A percentile compares a stretch with the other conserved stretches of the same genome.
Evolutionary conservation across 2,329 filamentous ascomycete genomes (phyloP).

Genomic region (Arthrinium phaeospermum): DNA sequence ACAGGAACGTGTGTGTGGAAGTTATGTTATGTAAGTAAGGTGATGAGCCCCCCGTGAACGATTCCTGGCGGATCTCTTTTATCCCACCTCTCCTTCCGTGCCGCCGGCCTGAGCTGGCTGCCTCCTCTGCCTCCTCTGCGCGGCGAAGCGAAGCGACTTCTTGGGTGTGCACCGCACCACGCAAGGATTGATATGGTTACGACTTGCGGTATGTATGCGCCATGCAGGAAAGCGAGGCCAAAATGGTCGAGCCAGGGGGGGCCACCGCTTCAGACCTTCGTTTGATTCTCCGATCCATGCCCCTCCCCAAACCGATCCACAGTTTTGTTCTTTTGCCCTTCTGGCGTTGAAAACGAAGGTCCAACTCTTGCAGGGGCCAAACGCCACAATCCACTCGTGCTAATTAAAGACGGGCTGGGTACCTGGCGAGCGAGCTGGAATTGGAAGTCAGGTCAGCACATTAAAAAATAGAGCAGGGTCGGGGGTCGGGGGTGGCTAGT

Average conservation of each 20-base stretch:
- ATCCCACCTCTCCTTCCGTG: not conserved
- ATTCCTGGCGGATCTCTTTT: constrained; percentile 13
- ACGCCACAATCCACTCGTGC: constrained; percentile 16
- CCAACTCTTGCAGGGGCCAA: not conserved
- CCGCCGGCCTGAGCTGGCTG: not conserved
- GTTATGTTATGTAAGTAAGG: not conserved
- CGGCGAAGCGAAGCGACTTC: constrained; percentile 6
- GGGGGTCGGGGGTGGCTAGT: constrained; percentile 10
- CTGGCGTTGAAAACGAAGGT: constrained; percentile 17
- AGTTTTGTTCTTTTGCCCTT: constrained; percentile 17
- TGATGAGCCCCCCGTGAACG: not conserved
- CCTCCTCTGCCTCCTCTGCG: not conserved
- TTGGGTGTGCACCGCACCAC: constrained; percentile 3
- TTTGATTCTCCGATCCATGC: constrained; percentile 19
- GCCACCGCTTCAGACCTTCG: not conserved
- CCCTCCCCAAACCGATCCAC: constrained; percentile 16
- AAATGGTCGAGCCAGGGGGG: not conserved
- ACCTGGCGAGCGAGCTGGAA: constrained; percentile 11
- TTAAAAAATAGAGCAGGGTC: not conserved
- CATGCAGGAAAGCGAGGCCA: not conserved
- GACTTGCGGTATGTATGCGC: constrained; percentile 14
- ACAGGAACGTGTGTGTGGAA: not conserved
- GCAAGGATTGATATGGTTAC: constrained; percentile 7
- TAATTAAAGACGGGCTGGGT: constrained; percentile 18
- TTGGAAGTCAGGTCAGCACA: constrained; percentile 10